phyloP scores from a whole-genome alignment of 805 yeast genomes.

The Ogataea populi-albae region DNA sequence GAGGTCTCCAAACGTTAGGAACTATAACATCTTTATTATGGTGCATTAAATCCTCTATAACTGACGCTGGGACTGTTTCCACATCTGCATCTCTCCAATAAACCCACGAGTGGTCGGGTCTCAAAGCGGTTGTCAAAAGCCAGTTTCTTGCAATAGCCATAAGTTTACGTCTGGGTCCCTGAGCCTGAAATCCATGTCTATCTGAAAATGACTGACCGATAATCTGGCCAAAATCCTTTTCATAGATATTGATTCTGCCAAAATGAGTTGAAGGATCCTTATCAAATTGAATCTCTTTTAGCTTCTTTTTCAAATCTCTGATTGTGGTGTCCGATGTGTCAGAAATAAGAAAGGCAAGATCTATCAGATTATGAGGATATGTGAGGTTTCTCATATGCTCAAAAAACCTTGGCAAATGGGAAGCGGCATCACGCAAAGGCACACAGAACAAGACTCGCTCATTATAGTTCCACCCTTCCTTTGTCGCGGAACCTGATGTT shows the following conservation, averaged over 20 bases:
- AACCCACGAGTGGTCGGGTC: conserved; percentile 90
- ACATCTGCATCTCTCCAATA: conserved; percentile 97
- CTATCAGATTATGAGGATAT: conserved; percentile 84
- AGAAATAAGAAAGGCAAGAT: conserved; percentile 77
- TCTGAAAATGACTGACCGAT: conserved; percentile 90
- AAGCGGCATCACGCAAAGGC: conserved; percentile 89
- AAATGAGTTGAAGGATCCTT: conserved; percentile 57
- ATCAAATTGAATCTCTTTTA: conserved; percentile 63
- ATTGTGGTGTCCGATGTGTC: conserved; percentile 89
- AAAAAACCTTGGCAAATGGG: conserved; percentile 87
- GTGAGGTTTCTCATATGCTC: conserved; percentile 75
- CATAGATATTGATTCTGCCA: conserved; percentile 81
- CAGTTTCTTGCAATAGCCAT: conserved; percentile 96
- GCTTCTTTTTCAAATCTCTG: conserved; percentile 56
- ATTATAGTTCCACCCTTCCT: conserved; percentile 73
- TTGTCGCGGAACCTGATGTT: conserved; percentile 55
- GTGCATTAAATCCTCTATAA: conserved; percentile 85
- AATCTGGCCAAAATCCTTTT: conserved; percentile 87
- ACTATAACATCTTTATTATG: conserved; percentile 87
- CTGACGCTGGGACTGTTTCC: conserved; percentile 76
- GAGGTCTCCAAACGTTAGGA: conserved; percentile 87
- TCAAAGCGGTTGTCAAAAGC: conserved; percentile 77
- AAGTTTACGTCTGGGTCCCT: conserved; percentile 85
- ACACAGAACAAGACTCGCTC: conserved; percentile 84
- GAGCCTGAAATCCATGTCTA: conserved; percentile 91